phyloP scores from a whole-genome alignment of 169 alveolate genomes.

The Cryptosporidium baileyi region DNA sequence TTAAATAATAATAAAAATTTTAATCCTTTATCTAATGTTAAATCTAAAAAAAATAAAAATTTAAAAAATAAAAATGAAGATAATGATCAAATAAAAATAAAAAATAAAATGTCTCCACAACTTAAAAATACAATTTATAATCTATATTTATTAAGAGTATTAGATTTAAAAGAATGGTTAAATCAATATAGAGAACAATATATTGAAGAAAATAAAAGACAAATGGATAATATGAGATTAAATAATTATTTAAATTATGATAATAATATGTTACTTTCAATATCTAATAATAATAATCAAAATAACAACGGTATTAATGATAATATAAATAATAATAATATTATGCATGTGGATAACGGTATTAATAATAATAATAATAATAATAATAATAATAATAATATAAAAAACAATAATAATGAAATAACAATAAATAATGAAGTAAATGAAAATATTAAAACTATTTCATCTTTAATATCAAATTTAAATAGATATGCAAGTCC shows the following conservation, averaged over 20 bases:
- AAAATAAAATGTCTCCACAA: constrained; percentile 22
- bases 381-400: no score
- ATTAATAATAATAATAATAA: not conserved
- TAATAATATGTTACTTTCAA: not conserved
- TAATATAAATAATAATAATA: not conserved
- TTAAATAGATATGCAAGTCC: constrained; percentile 70
- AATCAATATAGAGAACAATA: constrained; percentile 52
- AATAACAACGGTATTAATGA: no score
- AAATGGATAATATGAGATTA: not conserved
- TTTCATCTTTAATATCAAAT: constrained; percentile 28
- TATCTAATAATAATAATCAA: not conserved
- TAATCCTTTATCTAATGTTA: not conserved
- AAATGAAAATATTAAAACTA: constrained; percentile 18
- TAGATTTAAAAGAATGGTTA: constrained; percentile 47
- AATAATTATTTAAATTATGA: constrained; percentile 34
- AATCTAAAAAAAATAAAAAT: not conserved
- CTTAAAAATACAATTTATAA: constrained; percentile 31
- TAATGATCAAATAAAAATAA: not conserved
- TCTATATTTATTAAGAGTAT: constrained; percentile 42
- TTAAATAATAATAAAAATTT: not conserved
- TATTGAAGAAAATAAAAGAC: constrained; percentile 46
- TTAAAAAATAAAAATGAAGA: not conserved
- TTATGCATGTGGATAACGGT: not conserved
- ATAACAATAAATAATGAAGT: not conserved
- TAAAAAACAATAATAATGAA: not conserved